These are phyloP conservation scores for Geotrichum citri-aurantii DNA, from an alignment of 1,139 yeast species.

Conservation along the genomic window DNA sequence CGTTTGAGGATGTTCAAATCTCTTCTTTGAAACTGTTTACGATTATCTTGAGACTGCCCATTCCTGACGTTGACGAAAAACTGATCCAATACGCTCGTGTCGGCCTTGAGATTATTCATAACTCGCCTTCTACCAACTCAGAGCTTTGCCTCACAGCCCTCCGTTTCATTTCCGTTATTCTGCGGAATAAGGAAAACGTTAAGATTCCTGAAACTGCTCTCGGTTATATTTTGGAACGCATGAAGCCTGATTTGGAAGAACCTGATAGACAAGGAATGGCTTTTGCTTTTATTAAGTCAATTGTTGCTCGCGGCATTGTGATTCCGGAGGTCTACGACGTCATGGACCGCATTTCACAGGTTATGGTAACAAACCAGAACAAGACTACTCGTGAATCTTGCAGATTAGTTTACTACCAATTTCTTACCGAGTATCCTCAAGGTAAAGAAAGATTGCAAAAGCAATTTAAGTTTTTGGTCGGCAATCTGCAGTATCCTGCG, in stretches of 20 bases:
- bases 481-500: slow-evolving; percentile 78
- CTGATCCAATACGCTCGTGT: slow-evolving; percentile 34
- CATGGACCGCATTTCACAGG: slow-evolving; percentile 72
- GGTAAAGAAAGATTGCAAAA: slow-evolving; percentile 80
- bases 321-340: slow-evolving; percentile 87
- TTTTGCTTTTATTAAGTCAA: slow-evolving; percentile 71
- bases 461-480: slow-evolving; percentile 76
- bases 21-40: slow-evolving; percentile 63
- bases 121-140: slow-evolving; percentile 69
- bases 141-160: slow-evolving; percentile 81
- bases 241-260: slow-evolving; percentile 86
- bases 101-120: slow-evolving; percentile 62
- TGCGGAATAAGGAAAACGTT: slow-evolving; percentile 64
- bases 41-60: slow-evolving; percentile 55
- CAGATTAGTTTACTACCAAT: slow-evolving; percentile 76
- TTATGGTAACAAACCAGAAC: slow-evolving; percentile 88
- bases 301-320: slow-evolving; percentile 65
- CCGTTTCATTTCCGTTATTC: slow-evolving; percentile 64
- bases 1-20: slow-evolving; percentile 68
- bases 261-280: slow-evolving; percentile 87
- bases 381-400: slow-evolving; percentile 81
- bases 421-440: slow-evolving; percentile 91
- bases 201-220: slow-evolving; percentile 66
- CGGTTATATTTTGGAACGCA: slow-evolving; percentile 66
- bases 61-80: slow-evolving; percentile 50